These are phyloP conservation scores for Vigna reflexopilosa DNA, from an alignment of 306 rosid genomes.

Conservation along the genomic window DNA sequence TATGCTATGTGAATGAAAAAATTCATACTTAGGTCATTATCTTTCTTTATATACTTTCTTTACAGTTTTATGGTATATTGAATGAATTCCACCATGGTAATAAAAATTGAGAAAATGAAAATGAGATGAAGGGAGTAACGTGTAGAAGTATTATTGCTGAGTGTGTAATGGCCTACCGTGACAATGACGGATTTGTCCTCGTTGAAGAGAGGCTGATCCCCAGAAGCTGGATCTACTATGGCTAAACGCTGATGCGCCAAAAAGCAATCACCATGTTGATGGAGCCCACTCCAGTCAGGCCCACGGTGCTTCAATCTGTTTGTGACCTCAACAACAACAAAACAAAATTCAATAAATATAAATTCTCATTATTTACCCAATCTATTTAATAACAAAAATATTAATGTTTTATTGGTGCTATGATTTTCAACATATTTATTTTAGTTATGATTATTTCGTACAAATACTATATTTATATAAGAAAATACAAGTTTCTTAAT, in stretches of 20 bases:
- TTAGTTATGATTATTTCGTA: no score
- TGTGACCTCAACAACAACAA: constrained; percentile 24
- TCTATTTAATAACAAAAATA: no score
- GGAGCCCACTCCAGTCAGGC: constrained; percentile 96
- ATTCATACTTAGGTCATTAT: no score
- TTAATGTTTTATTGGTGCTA: no score
- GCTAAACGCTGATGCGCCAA: constrained; percentile 97
- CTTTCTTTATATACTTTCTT: no score
- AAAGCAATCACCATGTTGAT: constrained; percentile 80
- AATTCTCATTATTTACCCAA: not conserved
- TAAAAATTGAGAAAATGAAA: not conserved
- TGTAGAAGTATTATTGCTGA: not conserved
- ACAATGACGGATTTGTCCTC: constrained; percentile 83
- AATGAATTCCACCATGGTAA: no score
- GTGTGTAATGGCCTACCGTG: constrained; percentile 61
- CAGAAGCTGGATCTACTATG: constrained; percentile 95
- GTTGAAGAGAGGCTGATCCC: constrained; percentile 98
- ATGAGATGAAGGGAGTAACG: not conserved
- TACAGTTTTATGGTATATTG: no score
- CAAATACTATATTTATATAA: no score
- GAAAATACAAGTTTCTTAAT: no score
- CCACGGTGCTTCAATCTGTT: constrained; percentile 94
- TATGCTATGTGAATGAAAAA: no score
- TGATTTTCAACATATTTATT: no score
- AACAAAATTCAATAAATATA: not conserved